Base-by-base conservation (phyloP, 305 asterid species). In the Fraxinus sp. region DNA sequence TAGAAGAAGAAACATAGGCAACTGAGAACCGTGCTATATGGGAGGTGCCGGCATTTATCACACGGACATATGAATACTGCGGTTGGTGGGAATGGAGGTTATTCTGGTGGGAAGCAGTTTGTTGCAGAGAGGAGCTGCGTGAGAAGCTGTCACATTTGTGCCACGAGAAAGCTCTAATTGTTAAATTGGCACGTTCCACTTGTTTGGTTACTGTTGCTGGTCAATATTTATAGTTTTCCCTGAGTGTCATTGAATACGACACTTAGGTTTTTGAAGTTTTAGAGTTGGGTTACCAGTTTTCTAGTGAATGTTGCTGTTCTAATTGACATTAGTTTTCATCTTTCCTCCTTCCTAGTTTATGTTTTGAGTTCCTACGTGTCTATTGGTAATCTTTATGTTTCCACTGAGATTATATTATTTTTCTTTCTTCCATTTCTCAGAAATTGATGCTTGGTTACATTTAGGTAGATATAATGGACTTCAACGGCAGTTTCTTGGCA, bases 11-110 rank as follows among this genome's bases (percentile, higher is more conserved):
- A 94, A 72, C 98, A 96, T 77, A 90, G 82, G 84, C 98, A 94
- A 85, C 91, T 96, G 5, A 91, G 89, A 79, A 91, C 88, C 18
- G 93, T 96, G 85, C 85, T 94, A 33, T 96, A 98, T 81, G 98
- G 99, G 87, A 91, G 99, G 88, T 96, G 99, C 90, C 93, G 80
- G 79, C 97, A 94, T 78, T 82, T 96, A 83, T 96, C 99, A 32
- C 98, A 96, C 78, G 99, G 99, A 37, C 97, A 92, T 86, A 91
- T 96, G 98, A 91, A 94, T 86, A 96, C 98, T 80, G 99, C 99
- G 77, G 99, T 96, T 83, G 99, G 99, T 84, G 98, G 99, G 70
- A 91, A 94, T 86, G 99, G 99, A 71, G 99, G 99, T 64, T 96
- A 96, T 89, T 71, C 98, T n/a, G 99, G 98, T 77, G 99, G 99